These are phyloP conservation scores for Styphnolobium japonicum DNA, from an alignment of 306 rosid genomes.

Conservation along the genomic window DNA sequence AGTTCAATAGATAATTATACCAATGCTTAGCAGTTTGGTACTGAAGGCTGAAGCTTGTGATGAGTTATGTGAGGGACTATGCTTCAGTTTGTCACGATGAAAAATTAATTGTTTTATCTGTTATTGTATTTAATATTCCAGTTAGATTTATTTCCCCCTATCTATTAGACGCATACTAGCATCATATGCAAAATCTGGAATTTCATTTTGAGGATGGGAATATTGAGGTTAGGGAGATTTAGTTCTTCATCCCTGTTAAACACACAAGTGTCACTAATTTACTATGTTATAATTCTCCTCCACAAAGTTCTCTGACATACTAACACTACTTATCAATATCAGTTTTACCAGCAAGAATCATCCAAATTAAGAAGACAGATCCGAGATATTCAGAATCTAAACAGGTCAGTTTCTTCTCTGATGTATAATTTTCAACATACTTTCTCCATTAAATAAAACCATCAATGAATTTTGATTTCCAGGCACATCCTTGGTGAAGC, in stretches of 20 bases:
- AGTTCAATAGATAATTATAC: background rate
- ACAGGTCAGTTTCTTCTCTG: conserved; percentile 42
- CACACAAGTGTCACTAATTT: background rate
- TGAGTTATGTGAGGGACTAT: too few relatives aligned
- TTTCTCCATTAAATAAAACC: background rate
- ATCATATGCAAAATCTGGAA: too few relatives aligned
- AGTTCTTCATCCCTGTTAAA: background rate
- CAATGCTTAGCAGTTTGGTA: too few relatives aligned
- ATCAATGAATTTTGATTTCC: background rate
- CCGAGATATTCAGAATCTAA: conserved; percentile 73
- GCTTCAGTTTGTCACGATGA: too few relatives aligned
- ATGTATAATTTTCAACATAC: background rate
- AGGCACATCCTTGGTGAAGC: conserved; percentile 89
- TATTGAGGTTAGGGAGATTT: too few relatives aligned
- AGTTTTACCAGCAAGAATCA: conserved; percentile 90
- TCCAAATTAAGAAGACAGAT: conserved; percentile 78
- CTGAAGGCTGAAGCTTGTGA: too few relatives aligned
- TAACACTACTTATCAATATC: background rate
- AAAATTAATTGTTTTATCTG: too few relatives aligned
- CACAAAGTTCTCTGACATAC: background rate
- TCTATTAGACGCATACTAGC: too few relatives aligned
- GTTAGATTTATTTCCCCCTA: background rate
- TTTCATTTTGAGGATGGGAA: too few relatives aligned
- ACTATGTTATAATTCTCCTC: background rate
- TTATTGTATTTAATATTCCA: background rate